Evolutionary conservation across 1,284 basidiomycete species (phyloP).

Genomic region (Malassezia brasiliensis): DNA sequence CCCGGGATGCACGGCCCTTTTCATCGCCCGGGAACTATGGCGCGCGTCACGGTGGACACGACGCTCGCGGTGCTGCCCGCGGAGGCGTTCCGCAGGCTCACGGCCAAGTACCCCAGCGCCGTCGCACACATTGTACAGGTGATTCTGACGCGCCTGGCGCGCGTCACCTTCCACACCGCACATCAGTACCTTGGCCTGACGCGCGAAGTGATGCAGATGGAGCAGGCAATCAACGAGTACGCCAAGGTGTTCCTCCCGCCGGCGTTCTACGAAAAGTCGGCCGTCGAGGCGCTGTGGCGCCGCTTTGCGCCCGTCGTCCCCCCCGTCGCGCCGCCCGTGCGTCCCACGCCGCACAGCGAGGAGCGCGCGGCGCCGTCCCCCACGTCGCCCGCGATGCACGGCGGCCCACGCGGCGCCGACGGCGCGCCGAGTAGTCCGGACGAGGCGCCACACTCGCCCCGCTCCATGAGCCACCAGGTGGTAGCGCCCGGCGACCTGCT

Average conservation of each 20-base stretch:
- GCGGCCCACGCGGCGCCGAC: not conserved
- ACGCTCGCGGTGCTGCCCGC: conserved; percentile 98
- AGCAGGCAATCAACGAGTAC: conserved; percentile 90
- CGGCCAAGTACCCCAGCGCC: conserved; percentile 90
- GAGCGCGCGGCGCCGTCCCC: not conserved
- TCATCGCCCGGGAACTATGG: conserved; percentile 53
- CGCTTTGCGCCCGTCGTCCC: conserved; percentile 54
- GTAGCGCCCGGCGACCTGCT: conserved; percentile 53
- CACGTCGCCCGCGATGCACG: not conserved
- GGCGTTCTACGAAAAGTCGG: conserved; percentile 86
- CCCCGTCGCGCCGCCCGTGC: not conserved
- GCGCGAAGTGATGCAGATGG: conserved; percentile 85
- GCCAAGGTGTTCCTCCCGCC: conserved; percentile 86
- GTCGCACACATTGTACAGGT: conserved; percentile 96
- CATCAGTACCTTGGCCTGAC: conserved; percentile 94
- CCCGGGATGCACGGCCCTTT: not conserved
- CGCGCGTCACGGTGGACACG: conserved; percentile 81
- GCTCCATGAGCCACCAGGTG: conserved; percentile 31
- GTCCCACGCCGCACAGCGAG: not conserved
- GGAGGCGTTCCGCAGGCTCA: conserved; percentile 79
- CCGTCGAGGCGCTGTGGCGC: conserved; percentile 75
- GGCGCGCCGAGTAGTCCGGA: not conserved
- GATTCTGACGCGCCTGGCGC: conserved; percentile 85
- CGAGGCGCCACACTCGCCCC: not conserved
- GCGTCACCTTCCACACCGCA: conserved; percentile 88